Evolutionary conservation across 768 basidiomycete genomes (phyloP).

Genomic region (Pleurotus ostreatus): DNA sequence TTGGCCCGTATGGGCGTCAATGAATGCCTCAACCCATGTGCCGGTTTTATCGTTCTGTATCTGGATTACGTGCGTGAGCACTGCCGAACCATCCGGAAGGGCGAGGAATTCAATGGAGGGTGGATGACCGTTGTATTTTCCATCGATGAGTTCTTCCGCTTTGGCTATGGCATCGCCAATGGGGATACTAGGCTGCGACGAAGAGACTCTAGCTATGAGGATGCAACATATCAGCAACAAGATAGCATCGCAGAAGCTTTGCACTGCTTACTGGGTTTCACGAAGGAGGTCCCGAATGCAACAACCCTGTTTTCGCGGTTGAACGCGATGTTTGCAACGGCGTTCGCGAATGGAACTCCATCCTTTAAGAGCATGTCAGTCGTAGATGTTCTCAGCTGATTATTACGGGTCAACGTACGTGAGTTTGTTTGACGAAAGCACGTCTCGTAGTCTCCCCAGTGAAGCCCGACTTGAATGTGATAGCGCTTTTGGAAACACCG

Average conservation of each 20-base stretch:
- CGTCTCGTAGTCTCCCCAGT: slow-evolving; percentile 18
- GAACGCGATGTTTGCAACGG: slow-evolving; percentile 42
- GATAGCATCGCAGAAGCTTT: background rate
- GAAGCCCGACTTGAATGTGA: slow-evolving; percentile 23
- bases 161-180: slow-evolving; percentile 28
- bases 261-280: slow-evolving; percentile 31
- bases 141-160: slow-evolving; percentile 33
- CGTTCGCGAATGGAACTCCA: slow-evolving; percentile 29
- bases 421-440: slow-evolving; percentile 22
- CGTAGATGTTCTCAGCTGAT: background rate
- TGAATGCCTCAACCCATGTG: slow-evolving; percentile 54
- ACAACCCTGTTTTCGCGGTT: slow-evolving; percentile 35
- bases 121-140: slow-evolving; percentile 35
- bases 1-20: slow-evolving; percentile 51
- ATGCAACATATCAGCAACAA: background rate
- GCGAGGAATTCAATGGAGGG: slow-evolving; percentile 36
- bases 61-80: slow-evolving; percentile 35
- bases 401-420: slow-evolving; percentile 14
- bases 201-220: slow-evolving; percentile 21
- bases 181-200: slow-evolving; percentile 31
- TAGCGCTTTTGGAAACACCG: slow-evolving; percentile 14
- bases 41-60: slow-evolving; percentile 26
- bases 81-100: slow-evolving; percentile 30
- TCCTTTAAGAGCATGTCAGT: slow-evolving; percentile 14
- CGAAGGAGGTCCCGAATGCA: slow-evolving; percentile 43